Conservation (phyloP, 495 filamentous ascomycete genomes). For the Penicillium arizonense region DNA sequence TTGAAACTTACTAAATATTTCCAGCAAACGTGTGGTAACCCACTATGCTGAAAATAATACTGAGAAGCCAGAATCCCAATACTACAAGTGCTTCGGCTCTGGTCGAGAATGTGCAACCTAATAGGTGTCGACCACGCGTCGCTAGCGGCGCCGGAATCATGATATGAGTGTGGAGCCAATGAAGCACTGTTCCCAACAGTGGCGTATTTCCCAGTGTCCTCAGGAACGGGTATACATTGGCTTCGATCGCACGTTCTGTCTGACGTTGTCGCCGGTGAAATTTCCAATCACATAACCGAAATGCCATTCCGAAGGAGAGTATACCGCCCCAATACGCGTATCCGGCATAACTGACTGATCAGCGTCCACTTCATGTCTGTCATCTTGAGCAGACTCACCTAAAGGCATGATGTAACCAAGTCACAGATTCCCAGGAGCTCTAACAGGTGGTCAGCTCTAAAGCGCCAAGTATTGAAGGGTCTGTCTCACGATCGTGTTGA, state of each 20-base stretch:
- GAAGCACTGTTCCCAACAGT: slow-evolving; percentile 6
- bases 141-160: slow-evolving; percentile 32
- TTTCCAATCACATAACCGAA: slow-evolving; percentile 17
- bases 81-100: slow-evolving; percentile 41
- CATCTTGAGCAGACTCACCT: slow-evolving; percentile 22
- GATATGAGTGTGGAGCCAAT: slow-evolving; percentile 34
- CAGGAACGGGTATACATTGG: slow-evolving; percentile 1
- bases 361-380: not conserved
- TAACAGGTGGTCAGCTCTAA: slow-evolving; percentile 8
- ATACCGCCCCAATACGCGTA: slow-evolving; percentile 37
- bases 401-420: slow-evolving; percentile 38
- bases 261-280: not conserved
- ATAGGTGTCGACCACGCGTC: slow-evolving; percentile 20
- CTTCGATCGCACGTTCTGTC: slow-evolving; percentile 3
- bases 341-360: slow-evolving; percentile 20
- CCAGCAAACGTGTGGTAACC: slow-evolving; percentile 34
- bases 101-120: slow-evolving; percentile 41
- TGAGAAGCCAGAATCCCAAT: slow-evolving; percentile 39
- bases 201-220: not conserved
- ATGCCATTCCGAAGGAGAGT: slow-evolving; percentile 23
- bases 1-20: slow-evolving; percentile 39
- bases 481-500: slow-evolving; percentile 32
- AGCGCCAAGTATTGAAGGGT: not conserved
- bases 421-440: slow-evolving; percentile 36
- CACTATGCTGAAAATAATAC: slow-evolving; percentile 32